Conservation (phyloP, 768 basidiomycete species). For the Suillus variegatus region DNA sequence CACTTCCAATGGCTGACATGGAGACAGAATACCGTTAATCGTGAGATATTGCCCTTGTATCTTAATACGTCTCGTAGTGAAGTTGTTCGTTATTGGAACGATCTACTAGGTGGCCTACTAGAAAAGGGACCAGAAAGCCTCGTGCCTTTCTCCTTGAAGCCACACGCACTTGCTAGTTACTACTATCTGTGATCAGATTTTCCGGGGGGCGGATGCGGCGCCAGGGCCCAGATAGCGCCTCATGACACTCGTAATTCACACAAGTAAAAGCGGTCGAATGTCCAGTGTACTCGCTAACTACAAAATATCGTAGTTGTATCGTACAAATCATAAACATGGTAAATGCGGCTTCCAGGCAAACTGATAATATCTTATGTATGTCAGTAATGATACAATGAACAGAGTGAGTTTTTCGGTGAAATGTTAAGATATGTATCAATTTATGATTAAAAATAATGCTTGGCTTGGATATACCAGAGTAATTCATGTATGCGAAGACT, state of each 20-base stretch:
- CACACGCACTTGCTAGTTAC: neutral
- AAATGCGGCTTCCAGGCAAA: neutral
- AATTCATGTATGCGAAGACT: neutral
- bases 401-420: no score
- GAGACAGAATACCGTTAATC: slow-evolving; percentile 9
- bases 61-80: neutral
- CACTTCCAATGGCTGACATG: slow-evolving; percentile 70
- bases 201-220: neutral
- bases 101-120: neutral
- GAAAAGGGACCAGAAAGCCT: neutral
- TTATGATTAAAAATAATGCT: neutral
- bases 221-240: neutral
- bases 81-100: neutral
- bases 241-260: neutral
- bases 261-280: neutral
- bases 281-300: neutral
- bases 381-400: neutral
- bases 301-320: neutral
- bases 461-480: neutral
- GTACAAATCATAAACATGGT: neutral
- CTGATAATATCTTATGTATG: neutral
- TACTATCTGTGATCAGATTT: neutral
- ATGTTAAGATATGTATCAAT: neutral
- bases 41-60: slow-evolving; percentile 2
- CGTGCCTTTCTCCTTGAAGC: neutral